Percentiles rank a stretch among this genome's conserved stretches.
phyloP scores from a whole-genome alignment of 1,139 yeast genomes.

The Eremothecium gossypii region DNA sequence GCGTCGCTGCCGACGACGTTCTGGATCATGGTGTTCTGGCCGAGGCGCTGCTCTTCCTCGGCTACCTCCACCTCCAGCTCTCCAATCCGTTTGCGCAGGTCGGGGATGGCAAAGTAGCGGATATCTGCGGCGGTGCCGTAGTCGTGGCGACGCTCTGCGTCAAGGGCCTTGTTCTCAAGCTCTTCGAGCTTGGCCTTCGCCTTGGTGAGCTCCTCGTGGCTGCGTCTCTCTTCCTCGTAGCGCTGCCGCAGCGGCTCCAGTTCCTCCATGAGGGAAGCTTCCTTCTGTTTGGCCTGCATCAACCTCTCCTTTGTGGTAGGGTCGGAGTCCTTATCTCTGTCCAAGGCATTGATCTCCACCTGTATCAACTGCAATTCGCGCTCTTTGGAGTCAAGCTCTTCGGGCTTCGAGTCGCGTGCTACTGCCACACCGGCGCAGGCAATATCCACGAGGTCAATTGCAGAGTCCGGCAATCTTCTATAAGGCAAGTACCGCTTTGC shows the following conservation, averaged over 20 bases:
- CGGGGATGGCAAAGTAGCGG: constrained; percentile 95
- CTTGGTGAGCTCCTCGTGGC: constrained; percentile 81
- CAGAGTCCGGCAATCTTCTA: constrained; percentile 94
- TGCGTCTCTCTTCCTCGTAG: constrained; percentile 79
- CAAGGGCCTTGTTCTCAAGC: constrained; percentile 81
- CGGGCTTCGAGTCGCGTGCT: constrained; percentile 96
- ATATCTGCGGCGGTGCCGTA: constrained; percentile 92
- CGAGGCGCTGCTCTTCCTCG: constrained; percentile 60
- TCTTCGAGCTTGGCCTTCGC: constrained; percentile 90
- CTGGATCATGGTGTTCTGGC: constrained; percentile 57
- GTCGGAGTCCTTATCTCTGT: constrained; percentile 91
- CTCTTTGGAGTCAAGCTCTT: constrained; percentile 86
- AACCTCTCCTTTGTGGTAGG: constrained; percentile 79
- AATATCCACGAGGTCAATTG: constrained; percentile 93
- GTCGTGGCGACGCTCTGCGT: constrained; percentile 96
- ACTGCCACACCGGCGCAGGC: constrained; percentile 97
- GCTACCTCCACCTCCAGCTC: constrained; percentile 68
- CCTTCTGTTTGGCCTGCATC: constrained; percentile 63
- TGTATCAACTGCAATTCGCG: constrained; percentile 84
- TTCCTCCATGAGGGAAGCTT: constrained; percentile 78
- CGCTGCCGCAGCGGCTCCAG: constrained; percentile 79
- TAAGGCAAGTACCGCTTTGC: constrained; percentile 93
- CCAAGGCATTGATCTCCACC: constrained; percentile 93
- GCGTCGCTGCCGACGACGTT: constrained; percentile 91
- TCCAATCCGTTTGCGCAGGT: constrained; percentile 65